Percentiles rank a stretch among this genome's conserved stretches.
Conservation (phyloP, 441 rosid genomes). For the Gossypium davidsonii region DNA sequence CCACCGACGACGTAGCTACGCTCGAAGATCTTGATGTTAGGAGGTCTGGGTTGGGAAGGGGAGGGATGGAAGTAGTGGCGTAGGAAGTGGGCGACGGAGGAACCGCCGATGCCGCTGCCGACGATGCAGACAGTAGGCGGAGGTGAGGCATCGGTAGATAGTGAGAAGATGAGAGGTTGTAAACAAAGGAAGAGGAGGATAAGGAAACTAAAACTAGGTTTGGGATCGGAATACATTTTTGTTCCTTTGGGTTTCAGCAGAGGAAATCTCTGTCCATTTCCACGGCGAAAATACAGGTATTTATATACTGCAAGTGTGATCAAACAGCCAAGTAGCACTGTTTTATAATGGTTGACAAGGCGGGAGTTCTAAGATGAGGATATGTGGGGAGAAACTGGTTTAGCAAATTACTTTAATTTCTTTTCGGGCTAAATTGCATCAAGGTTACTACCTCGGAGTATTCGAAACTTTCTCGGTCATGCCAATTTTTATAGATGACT, state of each 20-base stretch:
- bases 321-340: no score
- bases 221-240: background rate
- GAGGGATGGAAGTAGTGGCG: slow-evolving; percentile 41
- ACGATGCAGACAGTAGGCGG: slow-evolving; percentile 56
- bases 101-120: slow-evolving; percentile 80
- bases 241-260: background rate
- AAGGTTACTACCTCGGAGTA: no score
- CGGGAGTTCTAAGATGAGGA: no score
- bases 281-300: no score
- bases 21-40: slow-evolving; percentile 55
- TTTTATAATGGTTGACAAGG: no score
- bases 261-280: background rate
- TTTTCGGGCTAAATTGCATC: no score
- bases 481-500: no score
- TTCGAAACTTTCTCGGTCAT: no score
- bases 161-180: slow-evolving; percentile 17
- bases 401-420: no score
- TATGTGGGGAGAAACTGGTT: no score
- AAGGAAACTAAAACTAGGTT: background rate
- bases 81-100: slow-evolving; percentile 83
- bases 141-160: slow-evolving; percentile 18
- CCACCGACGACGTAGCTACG: slow-evolving; percentile 69
- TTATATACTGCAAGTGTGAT: no score
- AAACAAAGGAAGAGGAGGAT: slow-evolving; percentile 24
- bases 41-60: slow-evolving; percentile 18